Percentiles rank a stretch among this genome's conserved stretches.
phyloP scores from a whole-genome alignment of 306 rosid species.

The Cucurbita maxima region DNA sequence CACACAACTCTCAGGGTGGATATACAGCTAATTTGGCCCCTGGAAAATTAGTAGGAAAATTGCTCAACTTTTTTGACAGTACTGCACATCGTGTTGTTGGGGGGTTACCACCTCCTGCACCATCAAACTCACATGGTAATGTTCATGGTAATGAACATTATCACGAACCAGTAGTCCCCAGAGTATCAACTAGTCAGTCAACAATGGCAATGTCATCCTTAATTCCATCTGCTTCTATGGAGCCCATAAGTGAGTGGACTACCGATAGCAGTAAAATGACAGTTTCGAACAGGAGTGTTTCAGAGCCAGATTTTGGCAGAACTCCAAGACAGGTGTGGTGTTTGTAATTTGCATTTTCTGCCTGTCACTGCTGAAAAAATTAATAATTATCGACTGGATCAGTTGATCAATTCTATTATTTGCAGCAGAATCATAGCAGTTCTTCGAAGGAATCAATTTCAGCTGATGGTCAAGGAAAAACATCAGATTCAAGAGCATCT shows the following conservation, averaged over 20 bases:
- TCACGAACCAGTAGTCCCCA: slow-evolving; percentile 30
- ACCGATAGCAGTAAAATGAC: slow-evolving; percentile 37
- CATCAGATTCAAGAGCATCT: slow-evolving; percentile 40
- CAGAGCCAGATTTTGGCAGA: slow-evolving; percentile 88
- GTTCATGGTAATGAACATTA: slow-evolving; percentile 37
- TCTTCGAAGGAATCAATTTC: slow-evolving; percentile 34
- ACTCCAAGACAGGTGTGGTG: slow-evolving; percentile 27
- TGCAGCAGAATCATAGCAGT: slow-evolving; percentile 17
- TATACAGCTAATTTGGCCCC: slow-evolving; percentile 68
- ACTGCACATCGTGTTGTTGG: slow-evolving; percentile 95
- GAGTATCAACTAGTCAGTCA: slow-evolving; percentile 67
- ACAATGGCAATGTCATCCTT: slow-evolving; percentile 77
- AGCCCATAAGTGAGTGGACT: slow-evolving; percentile 69
- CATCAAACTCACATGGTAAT: slow-evolving; percentile 40
- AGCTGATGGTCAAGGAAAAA: slow-evolving; percentile 42
- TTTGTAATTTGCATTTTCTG: not conserved
- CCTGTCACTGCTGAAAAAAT: not conserved
- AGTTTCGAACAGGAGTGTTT: slow-evolving; percentile 69
- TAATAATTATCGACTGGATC: not conserved
- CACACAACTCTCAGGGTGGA: slow-evolving; percentile 52
- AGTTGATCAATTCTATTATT: slow-evolving; percentile 1
- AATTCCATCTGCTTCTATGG: slow-evolving; percentile 76
- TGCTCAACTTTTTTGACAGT: slow-evolving; percentile 72
- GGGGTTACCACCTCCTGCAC: slow-evolving; percentile 75
- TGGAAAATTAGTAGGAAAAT: slow-evolving; percentile 60